These are phyloP conservation scores for Pseudognaphalium luteoalbum DNA, from an alignment of 129 eudicot genomes.

Conservation along the genomic window DNA sequence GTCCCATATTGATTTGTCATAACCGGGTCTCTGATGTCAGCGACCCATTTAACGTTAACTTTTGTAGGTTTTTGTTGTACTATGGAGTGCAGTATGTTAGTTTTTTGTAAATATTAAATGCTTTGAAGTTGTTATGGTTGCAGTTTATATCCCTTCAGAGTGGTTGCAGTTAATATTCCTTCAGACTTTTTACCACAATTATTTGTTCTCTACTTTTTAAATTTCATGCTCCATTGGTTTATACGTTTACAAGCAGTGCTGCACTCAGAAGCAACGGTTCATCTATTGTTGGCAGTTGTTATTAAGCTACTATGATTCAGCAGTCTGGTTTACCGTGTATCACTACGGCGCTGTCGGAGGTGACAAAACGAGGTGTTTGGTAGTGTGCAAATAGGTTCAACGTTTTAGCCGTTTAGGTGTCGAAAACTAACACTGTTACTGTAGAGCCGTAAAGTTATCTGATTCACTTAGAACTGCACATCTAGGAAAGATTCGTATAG, in stretches of 20 bases:
- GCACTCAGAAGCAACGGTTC: no score
- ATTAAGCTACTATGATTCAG: not conserved
- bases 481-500: no score
- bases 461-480: no score
- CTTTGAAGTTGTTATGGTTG: constrained; percentile 9
- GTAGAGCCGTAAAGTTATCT: no score
- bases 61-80: constrained; percentile 27
- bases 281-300: no score
- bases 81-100: not conserved
- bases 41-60: constrained; percentile 16
- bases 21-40: constrained; percentile 1
- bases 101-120: constrained; percentile 26
- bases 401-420: no score
- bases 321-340: not conserved
- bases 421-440: no score
- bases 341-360: not conserved
- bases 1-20: constrained; percentile 4
- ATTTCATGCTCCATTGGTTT: not conserved
- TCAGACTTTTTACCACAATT: not conserved
- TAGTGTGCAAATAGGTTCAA: not conserved
- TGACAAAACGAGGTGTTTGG: not conserved
- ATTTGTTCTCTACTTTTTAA: not conserved
- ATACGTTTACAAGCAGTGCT: no score
- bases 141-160: not conserved
- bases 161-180: constrained; percentile 1